Conservation (phyloP, 1,284 basidiomycete species). For the Kwoniella shivajii region DNA sequence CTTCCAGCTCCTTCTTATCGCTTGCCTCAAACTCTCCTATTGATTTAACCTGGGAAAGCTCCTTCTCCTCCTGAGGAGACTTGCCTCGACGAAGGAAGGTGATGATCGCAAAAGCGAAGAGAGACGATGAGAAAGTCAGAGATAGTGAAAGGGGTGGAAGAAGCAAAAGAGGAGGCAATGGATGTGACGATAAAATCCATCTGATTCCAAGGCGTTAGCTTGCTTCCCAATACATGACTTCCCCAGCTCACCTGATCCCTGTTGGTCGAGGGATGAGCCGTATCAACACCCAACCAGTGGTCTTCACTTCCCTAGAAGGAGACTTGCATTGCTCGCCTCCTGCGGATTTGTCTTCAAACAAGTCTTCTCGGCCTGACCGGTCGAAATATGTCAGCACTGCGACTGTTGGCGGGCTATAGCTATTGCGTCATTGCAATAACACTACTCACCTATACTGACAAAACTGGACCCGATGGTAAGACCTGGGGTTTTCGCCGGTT, state of each 20-base stretch:
- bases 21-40: not conserved
- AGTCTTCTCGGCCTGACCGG: constrained; percentile 48
- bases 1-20: constrained; percentile 23
- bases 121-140: constrained; percentile 44
- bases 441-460: constrained; percentile 46
- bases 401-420: not conserved
- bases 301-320: constrained; percentile 44
- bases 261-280: constrained; percentile 50
- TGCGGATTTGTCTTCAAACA: constrained; percentile 23
- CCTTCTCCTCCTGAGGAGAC: not conserved
- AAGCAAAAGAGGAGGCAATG: constrained; percentile 46
- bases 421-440: not conserved
- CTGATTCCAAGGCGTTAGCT: constrained; percentile 9
- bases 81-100: constrained; percentile 31
- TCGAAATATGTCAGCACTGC: not conserved
- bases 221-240: not conserved
- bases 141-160: constrained; percentile 47
- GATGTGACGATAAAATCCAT: constrained; percentile 47
- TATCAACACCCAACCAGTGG: constrained; percentile 53
- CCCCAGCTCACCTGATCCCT: constrained; percentile 44
- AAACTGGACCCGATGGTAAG: constrained; percentile 40
- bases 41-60: not conserved
- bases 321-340: constrained; percentile 13
- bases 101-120: constrained; percentile 46
- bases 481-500: constrained; percentile 34